Evolutionary conservation across 2,329 filamentous ascomycete genomes (phyloP), one percentile per base, ranked within the genome.

Genomic region (Fusarium virguliforme): DNA sequence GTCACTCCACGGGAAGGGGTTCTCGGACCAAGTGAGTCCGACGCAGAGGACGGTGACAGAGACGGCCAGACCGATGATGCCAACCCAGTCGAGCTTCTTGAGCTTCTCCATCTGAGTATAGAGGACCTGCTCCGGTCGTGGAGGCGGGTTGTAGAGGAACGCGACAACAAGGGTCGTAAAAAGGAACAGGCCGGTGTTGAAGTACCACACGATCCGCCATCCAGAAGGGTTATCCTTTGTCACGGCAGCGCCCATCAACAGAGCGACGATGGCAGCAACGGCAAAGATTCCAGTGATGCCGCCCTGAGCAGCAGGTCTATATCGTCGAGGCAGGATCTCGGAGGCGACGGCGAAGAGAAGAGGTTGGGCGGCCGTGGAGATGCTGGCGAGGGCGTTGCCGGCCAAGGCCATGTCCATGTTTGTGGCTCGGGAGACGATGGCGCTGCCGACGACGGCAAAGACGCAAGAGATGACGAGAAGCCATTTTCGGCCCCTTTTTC

Each of bases 291-390:
- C 43, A n/a, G 43, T 48, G 15, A 48, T 15, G 12, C 43, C 43
- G 8, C 43, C 43, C 9, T 48, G 43, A 30, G 43, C 43, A 28
- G 41, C 41, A 4, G 41, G 41, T 6, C 41, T 22, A 48, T 48
- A 48, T 48, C 41, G 13, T n/a, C 41, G 41, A 48, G 41, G 41
- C 8, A 48, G 2, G 8, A 48, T 48, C 24, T 48, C 41, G 24
- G 41, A 48, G 8, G 41, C 41, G 41, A 48, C 41, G 13, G 41
- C 41, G 41, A 48, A 48, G 41, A 48, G 41, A 6, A 48, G 41
- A 1, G 41, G 41, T 3, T 48, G 41, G 1, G 41, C 24, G 8
- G 41, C 26, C 3, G 41, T 48, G 41, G 41, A 48, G 41, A 48
- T 48, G 24, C 41, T 48, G 0, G 41, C 41, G 24, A 48, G 41